Conservation (phyloP, 176 grass and related monocot species). For the Tuctoria greenei region DNA sequence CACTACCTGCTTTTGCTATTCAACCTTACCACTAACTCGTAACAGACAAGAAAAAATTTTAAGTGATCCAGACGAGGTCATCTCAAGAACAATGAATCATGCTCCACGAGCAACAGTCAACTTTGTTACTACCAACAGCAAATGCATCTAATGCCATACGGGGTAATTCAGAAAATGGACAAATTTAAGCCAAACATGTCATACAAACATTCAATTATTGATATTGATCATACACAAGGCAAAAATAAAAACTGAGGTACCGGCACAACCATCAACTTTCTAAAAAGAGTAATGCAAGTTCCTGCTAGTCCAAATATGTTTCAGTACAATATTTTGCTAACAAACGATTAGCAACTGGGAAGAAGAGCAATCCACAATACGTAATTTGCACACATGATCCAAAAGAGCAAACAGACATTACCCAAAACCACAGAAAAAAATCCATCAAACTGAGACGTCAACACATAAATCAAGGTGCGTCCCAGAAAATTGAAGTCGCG, state of each 20-base stretch:
- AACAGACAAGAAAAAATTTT: background rate
- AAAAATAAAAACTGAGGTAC: background rate
- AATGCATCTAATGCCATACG: background rate
- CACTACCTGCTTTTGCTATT: background rate
- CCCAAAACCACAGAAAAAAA: background rate
- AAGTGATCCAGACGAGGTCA: background rate
- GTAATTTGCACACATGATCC: slow-evolving; percentile 3
- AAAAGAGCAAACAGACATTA: background rate
- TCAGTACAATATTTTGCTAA: background rate
- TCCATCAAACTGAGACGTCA: background rate
- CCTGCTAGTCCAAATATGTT: background rate
- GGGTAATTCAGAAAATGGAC: background rate
- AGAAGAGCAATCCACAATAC: background rate
- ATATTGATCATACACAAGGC: background rate
- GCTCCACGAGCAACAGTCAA: background rate
- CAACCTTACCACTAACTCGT: background rate
- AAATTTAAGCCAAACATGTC: background rate
- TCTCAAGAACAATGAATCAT: background rate
- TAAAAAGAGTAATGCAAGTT: background rate
- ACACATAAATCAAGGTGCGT: background rate
- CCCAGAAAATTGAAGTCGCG: background rate
- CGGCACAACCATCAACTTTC: background rate
- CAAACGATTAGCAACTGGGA: background rate
- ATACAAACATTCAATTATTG: background rate
- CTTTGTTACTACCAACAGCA: background rate